A percentile compares a stretch with the other conserved stretches of the same genome.
Conservation (phyloP, 129 eudicot species). For the Helianthus annuus region HanXRQr2.0-SUNRISE NC_035440.2:54698003-54698502, state of each 20-base stretch:
- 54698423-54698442: conserved; percentile 82
- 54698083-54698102: no score
- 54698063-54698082: not conserved
- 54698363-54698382: conserved; percentile 48
- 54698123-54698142: no score
- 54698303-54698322: not conserved
- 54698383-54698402: conserved; percentile 58
- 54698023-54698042: not conserved
- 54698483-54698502: conserved; percentile 90
- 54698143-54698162: no score
- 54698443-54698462: conserved; percentile 66
- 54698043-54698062: not conserved
- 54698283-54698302: not conserved
- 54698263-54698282: not conserved
- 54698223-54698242: not conserved
- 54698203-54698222: not conserved
- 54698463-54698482: conserved; percentile 85
- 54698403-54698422: conserved; percentile 59
- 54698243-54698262: not conserved
- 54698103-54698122: no score
- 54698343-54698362: not conserved
- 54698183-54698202: no score
- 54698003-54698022: not conserved
- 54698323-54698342: not conserved
- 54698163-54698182: no score